phyloP scores from a whole-genome alignment of 192 early-diverging fungal species.

The Allomyces macrogynus region DNA sequence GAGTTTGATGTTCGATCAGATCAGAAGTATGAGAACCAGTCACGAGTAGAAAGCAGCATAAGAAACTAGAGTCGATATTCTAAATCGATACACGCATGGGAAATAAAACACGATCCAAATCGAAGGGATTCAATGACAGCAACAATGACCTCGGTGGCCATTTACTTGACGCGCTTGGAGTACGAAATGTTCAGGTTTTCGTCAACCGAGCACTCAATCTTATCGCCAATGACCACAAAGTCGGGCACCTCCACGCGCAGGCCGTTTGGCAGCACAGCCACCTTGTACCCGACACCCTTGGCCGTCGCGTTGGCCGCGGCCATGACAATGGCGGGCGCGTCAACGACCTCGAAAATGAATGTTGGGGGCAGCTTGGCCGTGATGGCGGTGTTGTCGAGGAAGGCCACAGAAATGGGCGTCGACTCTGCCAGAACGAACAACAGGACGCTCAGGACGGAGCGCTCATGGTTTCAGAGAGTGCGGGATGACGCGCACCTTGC shows the following conservation, averaged over 20 bases:
- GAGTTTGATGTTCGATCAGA: too few relatives aligned
- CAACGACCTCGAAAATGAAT: constrained; percentile 8
- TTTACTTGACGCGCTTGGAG: neutral
- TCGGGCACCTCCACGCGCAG: constrained; percentile 52
- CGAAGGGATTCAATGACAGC: too few relatives aligned
- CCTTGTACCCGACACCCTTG: constrained; percentile 48
- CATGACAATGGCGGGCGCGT: constrained; percentile 2
- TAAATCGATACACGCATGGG: too few relatives aligned
- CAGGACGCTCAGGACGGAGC: too few relatives aligned
- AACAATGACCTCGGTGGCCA: too few relatives aligned
- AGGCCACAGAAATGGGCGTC: constrained; percentile 32
- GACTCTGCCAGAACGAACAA: constrained; percentile 17
- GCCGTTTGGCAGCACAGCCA: constrained; percentile 42
- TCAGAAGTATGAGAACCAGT: too few relatives aligned
- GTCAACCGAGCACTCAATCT: constrained; percentile 11
- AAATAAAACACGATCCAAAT: too few relatives aligned
- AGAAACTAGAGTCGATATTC: too few relatives aligned
- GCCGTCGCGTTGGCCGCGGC: constrained; percentile 15
- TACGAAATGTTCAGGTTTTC: neutral
- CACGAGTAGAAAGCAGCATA: too few relatives aligned
- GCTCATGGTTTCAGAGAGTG: too few relatives aligned
- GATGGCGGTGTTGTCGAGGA: constrained; percentile 31
- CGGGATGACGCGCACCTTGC: neutral
- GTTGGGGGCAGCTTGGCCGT: constrained; percentile 37
- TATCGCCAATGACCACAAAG: constrained; percentile 60